Percentiles rank a stretch among this genome's conserved stretches.
These are phyloP conservation scores for Chlorella sp. DNA, from an alignment of 139 green algal genomes.

Conservation along the genomic window DNA sequence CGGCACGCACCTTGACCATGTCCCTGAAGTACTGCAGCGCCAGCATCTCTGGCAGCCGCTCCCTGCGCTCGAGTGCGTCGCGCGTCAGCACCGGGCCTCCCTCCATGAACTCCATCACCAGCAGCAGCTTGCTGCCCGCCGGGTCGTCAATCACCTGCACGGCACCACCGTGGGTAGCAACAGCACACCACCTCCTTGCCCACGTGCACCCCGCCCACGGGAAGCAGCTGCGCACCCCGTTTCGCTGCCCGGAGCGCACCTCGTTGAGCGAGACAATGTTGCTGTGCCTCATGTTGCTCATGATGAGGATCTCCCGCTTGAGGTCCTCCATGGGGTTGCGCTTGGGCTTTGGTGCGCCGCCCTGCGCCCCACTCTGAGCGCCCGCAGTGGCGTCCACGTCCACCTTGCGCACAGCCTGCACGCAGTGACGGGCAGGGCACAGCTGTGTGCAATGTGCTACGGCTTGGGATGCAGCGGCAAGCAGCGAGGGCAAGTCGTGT, in stretches of 20 bases:
- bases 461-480: too few species aligned
- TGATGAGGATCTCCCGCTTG: slow-evolving; percentile 64
- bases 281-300: slow-evolving; percentile 61
- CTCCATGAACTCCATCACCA: slow-evolving; percentile 84
- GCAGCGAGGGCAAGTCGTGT: too few species aligned
- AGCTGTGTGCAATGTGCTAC: too few species aligned
- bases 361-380: too few species aligned
- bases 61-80: slow-evolving; percentile 53
- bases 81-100: slow-evolving; percentile 66
- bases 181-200: too few species aligned
- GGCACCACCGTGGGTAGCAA: too few species aligned
- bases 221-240: too few species aligned
- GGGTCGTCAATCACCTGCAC: slow-evolving; percentile 69
- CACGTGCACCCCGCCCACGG: too few species aligned
- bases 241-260: too few species aligned
- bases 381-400: slow-evolving; percentile 39
- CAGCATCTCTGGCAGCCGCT: slow-evolving; percentile 59
- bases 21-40: slow-evolving; percentile 70
- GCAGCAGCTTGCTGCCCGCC: slow-evolving; percentile 61
- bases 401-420: slow-evolving; percentile 43
- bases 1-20: slow-evolving; percentile 58
- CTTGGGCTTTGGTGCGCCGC: slow-evolving; percentile 14
- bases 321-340: slow-evolving; percentile 59
- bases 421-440: too few species aligned
- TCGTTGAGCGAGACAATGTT: slow-evolving; percentile 71